Conservation (phyloP, 2,329 filamentous ascomycete species). For the Tricladium varicosporioides region DNA sequence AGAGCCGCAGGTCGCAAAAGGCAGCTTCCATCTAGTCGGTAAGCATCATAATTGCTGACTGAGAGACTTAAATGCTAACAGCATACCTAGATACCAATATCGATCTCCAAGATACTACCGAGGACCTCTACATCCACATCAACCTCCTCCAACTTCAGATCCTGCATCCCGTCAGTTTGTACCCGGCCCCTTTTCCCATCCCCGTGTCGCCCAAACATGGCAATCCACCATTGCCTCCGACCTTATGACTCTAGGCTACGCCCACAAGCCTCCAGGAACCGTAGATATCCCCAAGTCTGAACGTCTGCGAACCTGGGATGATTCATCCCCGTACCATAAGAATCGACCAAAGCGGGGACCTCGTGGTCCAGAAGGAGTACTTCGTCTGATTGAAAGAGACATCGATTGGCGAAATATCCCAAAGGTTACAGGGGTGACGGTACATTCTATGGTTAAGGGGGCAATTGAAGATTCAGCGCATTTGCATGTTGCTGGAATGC, state of each 20-base stretch:
- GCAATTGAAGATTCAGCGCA: constrained; percentile 69
- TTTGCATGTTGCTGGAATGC: constrained; percentile 79
- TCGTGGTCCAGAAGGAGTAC: constrained; percentile 66
- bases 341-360: constrained; percentile 84
- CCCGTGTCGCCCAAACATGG: constrained; percentile 87
- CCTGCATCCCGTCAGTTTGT: constrained; percentile 84
- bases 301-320: constrained; percentile 81
- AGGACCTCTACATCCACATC: constrained; percentile 88
- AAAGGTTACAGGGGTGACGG: constrained; percentile 73
- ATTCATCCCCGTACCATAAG: constrained; percentile 89
- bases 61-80: constrained; percentile 11
- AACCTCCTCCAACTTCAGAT: constrained; percentile 82
- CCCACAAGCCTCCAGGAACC: constrained; percentile 78
- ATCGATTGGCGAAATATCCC: constrained; percentile 85
- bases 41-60: constrained; percentile 16
- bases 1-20: constrained; percentile 40
- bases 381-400: constrained; percentile 70
- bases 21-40: constrained; percentile 41
- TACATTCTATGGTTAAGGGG: constrained; percentile 71
- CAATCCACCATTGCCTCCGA: constrained; percentile 83
- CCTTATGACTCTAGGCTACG: constrained; percentile 84
- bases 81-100: constrained; percentile 75
- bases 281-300: constrained; percentile 54
- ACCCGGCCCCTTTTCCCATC: constrained; percentile 85
- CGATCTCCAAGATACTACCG: constrained; percentile 93